Percentiles rank a stretch among this genome's conserved stretches.
phyloP scores from a whole-genome alignment of 2,329 filamentous ascomycete species.

The Ophiosphaerella korrae region DNA sequence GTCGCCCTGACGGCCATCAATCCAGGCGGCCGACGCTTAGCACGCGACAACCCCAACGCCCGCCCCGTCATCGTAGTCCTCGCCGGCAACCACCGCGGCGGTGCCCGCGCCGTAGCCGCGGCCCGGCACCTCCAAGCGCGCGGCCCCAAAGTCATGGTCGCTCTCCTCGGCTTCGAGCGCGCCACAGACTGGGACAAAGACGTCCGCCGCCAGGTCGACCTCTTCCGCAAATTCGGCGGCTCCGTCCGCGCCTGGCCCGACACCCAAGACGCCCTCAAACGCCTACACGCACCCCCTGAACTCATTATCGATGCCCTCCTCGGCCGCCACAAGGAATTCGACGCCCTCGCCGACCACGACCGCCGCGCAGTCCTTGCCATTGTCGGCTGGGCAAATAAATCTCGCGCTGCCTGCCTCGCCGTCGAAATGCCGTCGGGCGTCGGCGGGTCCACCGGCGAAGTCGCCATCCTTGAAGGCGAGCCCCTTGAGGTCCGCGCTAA shows the following conservation, averaged over 20 bases:
- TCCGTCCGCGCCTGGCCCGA: slow-evolving; percentile 69
- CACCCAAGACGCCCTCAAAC: slow-evolving; percentile 58
- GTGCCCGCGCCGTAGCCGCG: slow-evolving; percentile 81
- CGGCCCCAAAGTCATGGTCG: slow-evolving; percentile 78
- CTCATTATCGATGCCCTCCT: slow-evolving; percentile 89
- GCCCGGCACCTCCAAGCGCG: slow-evolving; percentile 86
- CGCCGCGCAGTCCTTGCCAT: slow-evolving; percentile 85
- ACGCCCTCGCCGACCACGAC: slow-evolving; percentile 81
- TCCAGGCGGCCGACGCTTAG: slow-evolving; percentile 62
- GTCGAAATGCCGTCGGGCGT: slow-evolving; percentile 92
- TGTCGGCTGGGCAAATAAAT: slow-evolving; percentile 92
- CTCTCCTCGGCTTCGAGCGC: slow-evolving; percentile 82
- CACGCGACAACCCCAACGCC: slow-evolving; percentile 53
- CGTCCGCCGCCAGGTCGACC: slow-evolving; percentile 77
- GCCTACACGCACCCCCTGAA: slow-evolving; percentile 68
- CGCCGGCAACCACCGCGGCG: slow-evolving; percentile 94
- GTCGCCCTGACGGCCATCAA: slow-evolving; percentile 73
- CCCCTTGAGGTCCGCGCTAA: slow-evolving; percentile 80
- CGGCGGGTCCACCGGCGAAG: slow-evolving; percentile 71
- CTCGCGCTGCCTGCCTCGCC: slow-evolving; percentile 79
- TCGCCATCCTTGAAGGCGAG: slow-evolving; percentile 70
- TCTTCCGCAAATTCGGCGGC: slow-evolving; percentile 84
- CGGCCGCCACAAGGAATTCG: slow-evolving; percentile 84
- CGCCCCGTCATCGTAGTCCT: slow-evolving; percentile 72
- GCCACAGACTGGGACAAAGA: slow-evolving; percentile 81